A percentile compares a stretch with the other conserved stretches of the same genome.
Conservation (phyloP, 257 asterid genomes). For the Ballota nigra region DNA sequence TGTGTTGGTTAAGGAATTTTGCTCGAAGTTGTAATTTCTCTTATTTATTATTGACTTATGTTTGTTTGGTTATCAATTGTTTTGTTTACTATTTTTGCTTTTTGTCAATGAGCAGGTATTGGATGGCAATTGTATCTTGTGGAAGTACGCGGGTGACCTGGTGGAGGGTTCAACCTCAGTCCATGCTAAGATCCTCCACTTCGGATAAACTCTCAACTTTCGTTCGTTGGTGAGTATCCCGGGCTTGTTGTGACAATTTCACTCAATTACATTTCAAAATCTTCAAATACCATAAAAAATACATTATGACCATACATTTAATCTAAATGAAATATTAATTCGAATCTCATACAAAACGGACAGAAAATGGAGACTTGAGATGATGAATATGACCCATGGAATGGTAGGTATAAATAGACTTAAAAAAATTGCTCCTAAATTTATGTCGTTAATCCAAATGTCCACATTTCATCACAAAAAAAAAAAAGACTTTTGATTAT, state of each 20-base stretch:
- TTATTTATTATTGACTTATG: neutral
- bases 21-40: neutral
- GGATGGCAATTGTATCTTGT: slow-evolving; percentile 83
- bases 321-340: no score
- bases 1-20: slow-evolving; percentile 4
- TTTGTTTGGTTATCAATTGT: neutral
- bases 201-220: slow-evolving; percentile 37
- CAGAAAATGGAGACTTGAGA: no score
- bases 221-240: slow-evolving; percentile 43
- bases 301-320: no score
- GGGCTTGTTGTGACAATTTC: neutral
- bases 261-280: neutral
- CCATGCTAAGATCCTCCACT: slow-evolving; percentile 35
- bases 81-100: no score
- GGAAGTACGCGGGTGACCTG: slow-evolving; percentile 72
- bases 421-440: no score
- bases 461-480: no score
- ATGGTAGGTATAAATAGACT: no score
- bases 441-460: no score
- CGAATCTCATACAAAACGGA: no score
- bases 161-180: slow-evolving; percentile 78
- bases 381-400: no score
- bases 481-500: no score
- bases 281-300: no score
- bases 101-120: slow-evolving; percentile 37